Conservation (phyloP, 108 stramenopile species). For the Nitzschia sp. region DNA sequence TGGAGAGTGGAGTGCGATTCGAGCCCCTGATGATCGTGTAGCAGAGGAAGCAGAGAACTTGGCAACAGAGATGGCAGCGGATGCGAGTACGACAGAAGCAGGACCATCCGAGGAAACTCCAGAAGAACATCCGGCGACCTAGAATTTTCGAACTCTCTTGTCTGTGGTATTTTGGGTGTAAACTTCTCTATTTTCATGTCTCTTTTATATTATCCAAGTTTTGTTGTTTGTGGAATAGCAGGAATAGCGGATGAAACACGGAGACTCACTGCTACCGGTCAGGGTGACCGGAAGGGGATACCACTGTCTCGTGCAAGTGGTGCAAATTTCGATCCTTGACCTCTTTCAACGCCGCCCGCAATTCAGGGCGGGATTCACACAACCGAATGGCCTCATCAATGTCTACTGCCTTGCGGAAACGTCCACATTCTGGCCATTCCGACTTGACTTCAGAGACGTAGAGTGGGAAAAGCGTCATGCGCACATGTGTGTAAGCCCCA, state of each 20-base stretch:
- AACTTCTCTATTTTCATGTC: neutral
- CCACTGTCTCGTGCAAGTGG: neutral
- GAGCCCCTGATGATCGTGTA: neutral
- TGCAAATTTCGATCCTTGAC: slow-evolving; percentile 70
- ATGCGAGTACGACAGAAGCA: neutral
- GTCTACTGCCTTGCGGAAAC: slow-evolving; percentile 67
- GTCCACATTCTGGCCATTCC: slow-evolving; percentile 85
- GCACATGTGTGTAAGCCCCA: slow-evolving; percentile 50
- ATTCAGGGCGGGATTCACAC: slow-evolving; percentile 61
- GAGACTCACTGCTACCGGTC: neutral
- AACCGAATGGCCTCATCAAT: slow-evolving; percentile 80
- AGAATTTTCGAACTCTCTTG: neutral
- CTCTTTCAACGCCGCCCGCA: slow-evolving; percentile 55
- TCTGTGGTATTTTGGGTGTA: neutral
- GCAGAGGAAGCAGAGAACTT: neutral
- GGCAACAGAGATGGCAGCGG: neutral
- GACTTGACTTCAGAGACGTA: slow-evolving; percentile 77
- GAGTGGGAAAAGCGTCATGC: slow-evolving; percentile 75
- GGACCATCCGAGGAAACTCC: neutral
- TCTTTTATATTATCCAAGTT: neutral
- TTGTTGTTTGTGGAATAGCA: neutral
- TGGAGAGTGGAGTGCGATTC: neutral
- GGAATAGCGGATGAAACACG: neutral
- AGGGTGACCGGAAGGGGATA: neutral
- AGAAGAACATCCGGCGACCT: neutral